phyloP scores from a whole-genome alignment of 2,329 filamentous ascomycete species.

The Aspergillus calidoustus region DNA sequence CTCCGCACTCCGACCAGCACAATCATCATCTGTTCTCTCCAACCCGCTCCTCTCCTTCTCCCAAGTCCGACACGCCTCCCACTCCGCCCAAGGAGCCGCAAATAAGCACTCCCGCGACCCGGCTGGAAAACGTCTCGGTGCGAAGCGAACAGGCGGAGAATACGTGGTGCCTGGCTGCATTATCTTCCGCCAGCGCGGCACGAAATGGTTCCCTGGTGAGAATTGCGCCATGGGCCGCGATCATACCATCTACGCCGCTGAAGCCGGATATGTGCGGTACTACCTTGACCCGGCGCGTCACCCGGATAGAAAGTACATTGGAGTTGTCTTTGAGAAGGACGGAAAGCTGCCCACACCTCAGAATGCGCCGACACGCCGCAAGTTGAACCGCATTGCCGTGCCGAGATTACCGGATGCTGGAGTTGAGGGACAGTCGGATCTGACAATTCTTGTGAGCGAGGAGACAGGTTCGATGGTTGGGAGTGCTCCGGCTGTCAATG shows the following conservation, averaged over 20 bases:
- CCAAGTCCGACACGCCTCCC: conserved; percentile 64
- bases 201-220: conserved; percentile 92
- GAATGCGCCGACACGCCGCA: conserved; percentile 74
- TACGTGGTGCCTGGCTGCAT: conserved; percentile 96
- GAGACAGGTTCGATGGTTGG: conserved; percentile 32
- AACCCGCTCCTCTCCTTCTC: conserved; percentile 45
- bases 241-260: conserved; percentile 89
- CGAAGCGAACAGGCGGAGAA: conserved; percentile 91
- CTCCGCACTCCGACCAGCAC: conserved; percentile 26
- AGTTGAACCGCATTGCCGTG: conserved; percentile 72
- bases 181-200: conserved; percentile 95
- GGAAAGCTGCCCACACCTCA: conserved; percentile 77
- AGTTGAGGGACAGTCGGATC: conserved; percentile 29
- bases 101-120: conserved; percentile 70
- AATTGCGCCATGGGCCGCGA: conserved; percentile 95
- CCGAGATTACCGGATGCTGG: conserved; percentile 31
- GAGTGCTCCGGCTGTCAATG: conserved; percentile 29
- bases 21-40: conserved; percentile 26
- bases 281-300: conserved; percentile 85
- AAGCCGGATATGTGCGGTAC: conserved; percentile 92
- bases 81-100: conserved; percentile 68
- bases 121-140: conserved; percentile 84
- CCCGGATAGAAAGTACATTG: conserved; percentile 91
- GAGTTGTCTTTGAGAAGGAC: conserved; percentile 82
- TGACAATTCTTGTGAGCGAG: conserved; percentile 26